These are phyloP conservation scores for Hypomontagnella monticulosa DNA, from an alignment of 495 filamentous ascomycete genomes.

Conservation along the genomic window DNA sequence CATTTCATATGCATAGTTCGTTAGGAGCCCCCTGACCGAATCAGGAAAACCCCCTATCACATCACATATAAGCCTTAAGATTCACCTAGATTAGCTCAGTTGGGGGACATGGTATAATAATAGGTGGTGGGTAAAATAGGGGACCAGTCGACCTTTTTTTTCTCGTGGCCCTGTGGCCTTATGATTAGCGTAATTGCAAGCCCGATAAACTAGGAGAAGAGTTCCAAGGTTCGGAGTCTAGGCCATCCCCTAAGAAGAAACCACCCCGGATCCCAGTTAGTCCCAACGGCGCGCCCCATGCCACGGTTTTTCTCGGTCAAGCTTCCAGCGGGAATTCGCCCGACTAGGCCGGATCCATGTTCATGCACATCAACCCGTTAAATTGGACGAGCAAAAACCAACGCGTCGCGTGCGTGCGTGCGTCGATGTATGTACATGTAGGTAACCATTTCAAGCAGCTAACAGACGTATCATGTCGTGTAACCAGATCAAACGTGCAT, in stretches of 20 bases:
- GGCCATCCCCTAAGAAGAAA: slow-evolving; percentile 18
- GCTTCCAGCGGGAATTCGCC: slow-evolving; percentile 20
- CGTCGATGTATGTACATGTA: background rate
- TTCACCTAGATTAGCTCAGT: too few relatives aligned
- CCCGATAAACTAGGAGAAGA: background rate
- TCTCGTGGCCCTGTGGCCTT: background rate
- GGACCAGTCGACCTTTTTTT: background rate
- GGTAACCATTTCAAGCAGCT: background rate
- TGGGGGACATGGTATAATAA: background rate
- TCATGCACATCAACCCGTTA: background rate
- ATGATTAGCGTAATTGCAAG: background rate
- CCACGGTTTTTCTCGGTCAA: slow-evolving; percentile 22
- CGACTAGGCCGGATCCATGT: slow-evolving; percentile 10
- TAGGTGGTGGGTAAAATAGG: background rate
- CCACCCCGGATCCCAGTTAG: background rate
- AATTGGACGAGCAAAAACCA: slow-evolving; percentile 9
- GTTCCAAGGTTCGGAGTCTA: slow-evolving; percentile 10
- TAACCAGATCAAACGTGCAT: slow-evolving; percentile 34
- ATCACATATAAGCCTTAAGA: background rate
- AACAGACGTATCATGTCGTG: slow-evolving; percentile 5
- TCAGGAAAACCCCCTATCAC: too few relatives aligned
- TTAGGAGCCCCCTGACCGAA: too few relatives aligned
- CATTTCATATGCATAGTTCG: background rate
- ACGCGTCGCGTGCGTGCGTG: slow-evolving; percentile 21
- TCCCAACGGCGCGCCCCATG: background rate